Percentiles rank a stretch among this genome's conserved stretches.
phyloP scores from a whole-genome alignment of 2,329 filamentous ascomycete genomes.

The Diaporthe aspalathi region DNA sequence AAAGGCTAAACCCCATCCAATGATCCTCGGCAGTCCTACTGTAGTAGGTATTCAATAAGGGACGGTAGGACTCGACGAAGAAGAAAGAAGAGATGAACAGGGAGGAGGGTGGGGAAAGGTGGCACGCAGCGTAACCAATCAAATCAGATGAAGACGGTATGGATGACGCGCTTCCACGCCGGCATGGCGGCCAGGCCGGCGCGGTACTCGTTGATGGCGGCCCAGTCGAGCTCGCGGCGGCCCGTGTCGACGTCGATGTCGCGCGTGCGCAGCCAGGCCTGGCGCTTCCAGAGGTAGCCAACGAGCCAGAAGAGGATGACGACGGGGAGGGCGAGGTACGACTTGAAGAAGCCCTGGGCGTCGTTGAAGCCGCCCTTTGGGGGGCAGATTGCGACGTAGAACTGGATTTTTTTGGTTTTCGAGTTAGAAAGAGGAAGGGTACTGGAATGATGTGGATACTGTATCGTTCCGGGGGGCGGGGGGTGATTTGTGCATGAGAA shows the following conservation, averaged over 20 bases:
- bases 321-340: slow-evolving; percentile 65
- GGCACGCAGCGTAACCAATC: too few relatives aligned
- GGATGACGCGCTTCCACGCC: slow-evolving; percentile 54
- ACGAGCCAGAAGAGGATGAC: slow-evolving; percentile 64
- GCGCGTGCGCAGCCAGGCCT: slow-evolving; percentile 65
- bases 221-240: slow-evolving; percentile 72
- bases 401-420: background rate
- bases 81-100: too few relatives aligned
- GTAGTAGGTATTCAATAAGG: too few relatives aligned
- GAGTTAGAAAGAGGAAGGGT: too few relatives aligned
- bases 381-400: slow-evolving; percentile 52
- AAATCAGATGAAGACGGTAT: slow-evolving; percentile 46
- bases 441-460: too few relatives aligned
- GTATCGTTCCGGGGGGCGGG: too few relatives aligned
- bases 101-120: too few relatives aligned
- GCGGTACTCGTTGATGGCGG: slow-evolving; percentile 62
- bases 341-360: slow-evolving; percentile 63
- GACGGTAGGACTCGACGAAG: too few relatives aligned
- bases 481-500: too few relatives aligned
- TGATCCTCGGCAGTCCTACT: too few relatives aligned
- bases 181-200: slow-evolving; percentile 58
- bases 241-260: slow-evolving; percentile 77
- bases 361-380: slow-evolving; percentile 47
- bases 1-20: too few relatives aligned
- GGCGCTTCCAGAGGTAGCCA: slow-evolving; percentile 74